A percentile compares a stretch with the other conserved stretches of the same genome.
Evolutionary conservation across 2,329 filamentous ascomycete genomes (phyloP).

Genomic region (Talaromyces sp.): DNA sequence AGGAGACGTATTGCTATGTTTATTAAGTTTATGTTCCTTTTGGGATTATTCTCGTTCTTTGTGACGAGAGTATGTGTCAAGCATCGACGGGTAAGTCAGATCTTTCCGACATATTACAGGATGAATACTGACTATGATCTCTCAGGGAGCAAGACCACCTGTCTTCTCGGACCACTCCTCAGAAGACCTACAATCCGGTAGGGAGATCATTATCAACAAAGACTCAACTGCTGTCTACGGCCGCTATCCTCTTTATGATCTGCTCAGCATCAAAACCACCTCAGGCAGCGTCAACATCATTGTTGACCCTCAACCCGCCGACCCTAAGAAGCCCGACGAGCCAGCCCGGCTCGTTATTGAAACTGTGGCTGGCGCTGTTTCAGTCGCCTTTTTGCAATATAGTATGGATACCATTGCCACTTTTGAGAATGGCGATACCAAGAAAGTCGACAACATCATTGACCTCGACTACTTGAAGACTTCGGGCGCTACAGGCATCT

Average conservation of each 20-base stretch:
- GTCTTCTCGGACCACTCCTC: not conserved
- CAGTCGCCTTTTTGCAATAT: constrained; percentile 23
- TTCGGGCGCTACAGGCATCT: not conserved
- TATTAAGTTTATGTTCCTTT: constrained; percentile 1
- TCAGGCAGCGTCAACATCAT: constrained; percentile 30
- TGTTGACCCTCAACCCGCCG: constrained; percentile 32
- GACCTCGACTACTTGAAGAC: constrained; percentile 5
- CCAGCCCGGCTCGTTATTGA: constrained; percentile 29
- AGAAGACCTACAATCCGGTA: not conserved
- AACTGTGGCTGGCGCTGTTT: constrained; percentile 27
- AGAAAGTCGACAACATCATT: constrained; percentile 6
- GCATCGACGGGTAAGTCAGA: not conserved
- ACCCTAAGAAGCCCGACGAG: constrained; percentile 24
- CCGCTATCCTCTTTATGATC: constrained; percentile 32
- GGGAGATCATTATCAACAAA: constrained; percentile 24
- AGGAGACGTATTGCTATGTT: constrained; percentile 9
- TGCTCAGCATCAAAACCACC: constrained; percentile 30
- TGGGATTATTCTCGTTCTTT: constrained; percentile 10
- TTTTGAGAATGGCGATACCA: constrained; percentile 4
- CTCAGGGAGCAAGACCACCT: not conserved
- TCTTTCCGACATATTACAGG: too few species aligned
- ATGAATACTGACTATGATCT: not conserved
- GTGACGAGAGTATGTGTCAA: constrained; percentile 8
- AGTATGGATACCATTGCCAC: not conserved
- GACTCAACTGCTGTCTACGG: constrained; percentile 26